Percentiles rank a stretch among this genome's conserved stretches.
Evolutionary conservation across 352 stramenopile species (phyloP).

Genomic region (Phytopythium boreale): DNA sequence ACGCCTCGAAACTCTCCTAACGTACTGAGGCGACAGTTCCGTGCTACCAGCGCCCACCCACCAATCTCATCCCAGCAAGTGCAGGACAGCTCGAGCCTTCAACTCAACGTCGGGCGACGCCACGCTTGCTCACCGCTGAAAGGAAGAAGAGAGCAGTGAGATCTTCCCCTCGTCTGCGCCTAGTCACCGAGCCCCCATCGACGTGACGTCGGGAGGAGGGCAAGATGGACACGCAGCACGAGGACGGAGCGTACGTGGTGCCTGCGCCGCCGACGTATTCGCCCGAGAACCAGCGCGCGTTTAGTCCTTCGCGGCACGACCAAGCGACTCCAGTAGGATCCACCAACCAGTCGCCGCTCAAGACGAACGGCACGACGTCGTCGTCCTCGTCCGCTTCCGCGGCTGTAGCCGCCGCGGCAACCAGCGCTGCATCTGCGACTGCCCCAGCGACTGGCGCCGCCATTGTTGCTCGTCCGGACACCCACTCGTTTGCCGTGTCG

Average conservation of each 20-base stretch:
- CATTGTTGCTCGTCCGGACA: slow-evolving; percentile 39
- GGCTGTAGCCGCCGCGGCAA: not conserved
- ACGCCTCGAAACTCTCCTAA: slow-evolving; percentile 5
- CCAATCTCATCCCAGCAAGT: not conserved
- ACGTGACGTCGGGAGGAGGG: not conserved
- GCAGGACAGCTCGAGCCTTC: not conserved
- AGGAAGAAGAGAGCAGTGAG: not conserved
- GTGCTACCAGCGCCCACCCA: not conserved
- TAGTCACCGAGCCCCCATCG: not conserved
- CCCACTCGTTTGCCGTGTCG: slow-evolving; percentile 77
- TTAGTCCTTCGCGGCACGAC: not conserved
- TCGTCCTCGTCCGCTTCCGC: not conserved
- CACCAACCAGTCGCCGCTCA: not conserved
- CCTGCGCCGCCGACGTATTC: slow-evolving; percentile 1
- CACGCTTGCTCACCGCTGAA: not conserved
- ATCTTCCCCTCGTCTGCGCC: not conserved
- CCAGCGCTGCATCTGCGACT: not conserved
- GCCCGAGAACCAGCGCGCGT: slow-evolving; percentile 4
- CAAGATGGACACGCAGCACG: slow-evolving; percentile 1
- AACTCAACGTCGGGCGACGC: not conserved
- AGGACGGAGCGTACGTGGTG: not conserved
- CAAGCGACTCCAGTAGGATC: not conserved
- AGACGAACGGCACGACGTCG: not conserved
- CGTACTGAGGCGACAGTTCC: not conserved
- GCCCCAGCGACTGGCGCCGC: slow-evolving; percentile 7